Conservation (phyloP, 202 grass and related monocot species). For the Zoysia matrella region DNA sequence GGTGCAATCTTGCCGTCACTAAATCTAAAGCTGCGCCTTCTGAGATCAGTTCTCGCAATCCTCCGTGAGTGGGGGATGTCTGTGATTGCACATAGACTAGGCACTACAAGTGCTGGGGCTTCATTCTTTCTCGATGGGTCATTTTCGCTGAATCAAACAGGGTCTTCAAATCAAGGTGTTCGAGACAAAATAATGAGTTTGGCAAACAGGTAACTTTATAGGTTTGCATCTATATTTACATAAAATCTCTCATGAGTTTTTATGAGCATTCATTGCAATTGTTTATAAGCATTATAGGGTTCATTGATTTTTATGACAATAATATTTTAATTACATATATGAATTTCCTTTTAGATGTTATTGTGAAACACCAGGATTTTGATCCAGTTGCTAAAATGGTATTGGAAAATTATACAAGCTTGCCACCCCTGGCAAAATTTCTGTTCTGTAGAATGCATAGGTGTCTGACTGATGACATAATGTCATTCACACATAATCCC, state of each 20-base stretch:
- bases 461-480: neutral
- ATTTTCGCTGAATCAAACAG: conserved; percentile 66
- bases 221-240: neutral
- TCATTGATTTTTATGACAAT: neutral
- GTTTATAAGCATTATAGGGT: neutral
- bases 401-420: neutral
- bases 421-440: too few relatives aligned
- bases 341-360: neutral
- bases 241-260: neutral
- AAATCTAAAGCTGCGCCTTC: conserved; percentile 79
- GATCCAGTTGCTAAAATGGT: neutral
- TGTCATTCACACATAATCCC: neutral
- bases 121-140: conserved; percentile 67
- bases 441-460: neutral
- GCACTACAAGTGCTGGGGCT: conserved; percentile 60
- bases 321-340: neutral
- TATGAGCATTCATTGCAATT: neutral
- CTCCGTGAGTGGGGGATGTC: conserved; percentile 85
- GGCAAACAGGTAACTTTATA: conserved; percentile 64
- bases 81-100: conserved; percentile 64
- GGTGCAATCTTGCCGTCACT: conserved; percentile 77
- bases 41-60: conserved; percentile 81
- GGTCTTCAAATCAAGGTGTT: conserved; percentile 58
- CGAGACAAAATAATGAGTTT: conserved; percentile 92
- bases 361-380: too few relatives aligned